These are phyloP conservation scores for Penicillium lividum DNA, from an alignment of 495 filamentous ascomycete species.

Conservation along the genomic window DNA sequence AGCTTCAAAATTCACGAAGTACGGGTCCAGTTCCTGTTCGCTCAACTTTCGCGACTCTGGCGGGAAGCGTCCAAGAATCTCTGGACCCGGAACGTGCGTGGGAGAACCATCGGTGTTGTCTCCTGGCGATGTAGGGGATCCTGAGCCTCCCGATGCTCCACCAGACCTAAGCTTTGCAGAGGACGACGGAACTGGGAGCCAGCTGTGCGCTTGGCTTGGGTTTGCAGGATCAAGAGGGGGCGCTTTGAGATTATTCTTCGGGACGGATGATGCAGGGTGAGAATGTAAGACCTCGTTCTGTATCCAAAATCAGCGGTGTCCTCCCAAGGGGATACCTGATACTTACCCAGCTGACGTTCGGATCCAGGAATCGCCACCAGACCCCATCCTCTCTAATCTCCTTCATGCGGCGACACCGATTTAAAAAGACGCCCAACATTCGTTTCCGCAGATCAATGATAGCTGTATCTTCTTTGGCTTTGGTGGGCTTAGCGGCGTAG, in stretches of 20 bases:
- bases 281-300: conserved; percentile 91
- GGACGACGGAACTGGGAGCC: conserved; percentile 77
- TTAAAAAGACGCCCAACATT: conserved; percentile 93
- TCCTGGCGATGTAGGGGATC: conserved; percentile 54
- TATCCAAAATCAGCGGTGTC: conserved; percentile 6
- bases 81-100: conserved; percentile 60
- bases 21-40: conserved; percentile 91
- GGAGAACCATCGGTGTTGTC: conserved; percentile 44
- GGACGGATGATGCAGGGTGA: conserved; percentile 84
- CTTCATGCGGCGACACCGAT: conserved; percentile 89
- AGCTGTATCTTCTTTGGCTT: conserved; percentile 92
- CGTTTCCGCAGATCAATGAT: conserved; percentile 96
- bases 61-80: conserved; percentile 78
- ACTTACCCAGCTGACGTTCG: conserved; percentile 95
- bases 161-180: conserved; percentile 80
- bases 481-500: conserved; percentile 95
- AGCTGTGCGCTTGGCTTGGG: conserved; percentile 83
- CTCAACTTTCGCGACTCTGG: conserved; percentile 71
- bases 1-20: conserved; percentile 88
- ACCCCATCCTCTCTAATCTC: conserved; percentile 92
- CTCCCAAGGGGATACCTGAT: neutral
- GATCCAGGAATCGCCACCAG: conserved; percentile 96
- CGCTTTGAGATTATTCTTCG: conserved; percentile 89
- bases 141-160: conserved; percentile 30
- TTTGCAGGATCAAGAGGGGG: conserved; percentile 92